phyloP scores from a whole-genome alignment of 2,329 filamentous ascomycete genomes.

The Bipolaris cookei region DNA sequence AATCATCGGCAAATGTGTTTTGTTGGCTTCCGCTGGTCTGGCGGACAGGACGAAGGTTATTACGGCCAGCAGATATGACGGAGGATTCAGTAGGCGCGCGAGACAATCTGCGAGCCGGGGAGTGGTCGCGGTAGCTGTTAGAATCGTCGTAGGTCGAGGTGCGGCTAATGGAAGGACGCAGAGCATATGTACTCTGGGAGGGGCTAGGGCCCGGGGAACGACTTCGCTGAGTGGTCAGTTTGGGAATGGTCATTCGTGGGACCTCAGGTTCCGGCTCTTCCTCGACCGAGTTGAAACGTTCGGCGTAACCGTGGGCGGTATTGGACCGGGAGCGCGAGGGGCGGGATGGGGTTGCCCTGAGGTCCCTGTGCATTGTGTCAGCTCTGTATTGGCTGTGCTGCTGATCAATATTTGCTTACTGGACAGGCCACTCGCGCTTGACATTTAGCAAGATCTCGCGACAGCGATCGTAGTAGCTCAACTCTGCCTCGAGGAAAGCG shows the following conservation, averaged over 20 bases:
- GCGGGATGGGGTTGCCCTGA: slow-evolving; percentile 44
- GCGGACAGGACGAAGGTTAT: slow-evolving; percentile 54
- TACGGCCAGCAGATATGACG: slow-evolving; percentile 55
- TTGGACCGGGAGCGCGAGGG: slow-evolving; percentile 64
- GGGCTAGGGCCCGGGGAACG: slow-evolving; percentile 47
- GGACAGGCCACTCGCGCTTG: slow-evolving; percentile 71
- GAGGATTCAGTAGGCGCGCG: slow-evolving; percentile 63
- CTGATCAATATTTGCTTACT: slow-evolving; percentile 51
- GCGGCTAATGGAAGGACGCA: slow-evolving; percentile 58
- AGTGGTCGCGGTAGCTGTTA: slow-evolving; percentile 60
- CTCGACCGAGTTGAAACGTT: slow-evolving; percentile 63
- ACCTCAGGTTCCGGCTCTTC: slow-evolving; percentile 62
- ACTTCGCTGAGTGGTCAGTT: slow-evolving; percentile 51
- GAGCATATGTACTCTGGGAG: slow-evolving; percentile 42
- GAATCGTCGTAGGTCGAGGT: slow-evolving; percentile 65
- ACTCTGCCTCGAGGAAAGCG: slow-evolving; percentile 83
- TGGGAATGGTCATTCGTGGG: slow-evolving; percentile 55
- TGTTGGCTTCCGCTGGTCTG: slow-evolving; percentile 40
- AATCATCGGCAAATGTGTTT: slow-evolving; percentile 46
- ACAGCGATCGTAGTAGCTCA: slow-evolving; percentile 90
- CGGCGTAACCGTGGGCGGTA: slow-evolving; percentile 68
- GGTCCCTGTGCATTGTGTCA: slow-evolving; percentile 36
- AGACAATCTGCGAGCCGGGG: slow-evolving; percentile 57
- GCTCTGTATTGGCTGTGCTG: slow-evolving; percentile 8
- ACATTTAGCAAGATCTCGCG: slow-evolving; percentile 78